phyloP scores from a whole-genome alignment of 495 filamentous ascomycete genomes.

The Platismatia glauca region DNA sequence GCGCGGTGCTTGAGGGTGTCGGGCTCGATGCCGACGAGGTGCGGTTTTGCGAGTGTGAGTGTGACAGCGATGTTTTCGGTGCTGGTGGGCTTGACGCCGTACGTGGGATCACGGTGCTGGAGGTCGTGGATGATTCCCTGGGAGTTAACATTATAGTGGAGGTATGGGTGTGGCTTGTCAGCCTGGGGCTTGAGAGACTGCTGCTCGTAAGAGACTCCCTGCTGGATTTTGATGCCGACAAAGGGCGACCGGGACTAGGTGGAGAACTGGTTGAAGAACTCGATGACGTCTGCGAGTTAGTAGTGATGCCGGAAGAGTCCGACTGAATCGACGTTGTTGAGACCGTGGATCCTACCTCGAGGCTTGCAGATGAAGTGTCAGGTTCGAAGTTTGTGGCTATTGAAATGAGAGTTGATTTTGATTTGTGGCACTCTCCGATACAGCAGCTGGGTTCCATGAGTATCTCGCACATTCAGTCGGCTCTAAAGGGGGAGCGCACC shows the following conservation, averaged over 20 bases:
- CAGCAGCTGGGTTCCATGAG: not conserved
- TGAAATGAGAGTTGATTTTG: not conserved
- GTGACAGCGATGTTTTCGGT: no score
- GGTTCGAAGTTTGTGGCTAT: not conserved
- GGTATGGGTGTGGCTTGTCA: not conserved
- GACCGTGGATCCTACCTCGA: not conserved
- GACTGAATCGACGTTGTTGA: not conserved
- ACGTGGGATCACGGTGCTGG: not conserved
- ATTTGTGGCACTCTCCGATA: not conserved
- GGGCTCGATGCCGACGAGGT: no score
- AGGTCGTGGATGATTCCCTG: not conserved
- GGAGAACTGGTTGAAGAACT: not conserved
- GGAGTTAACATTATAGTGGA: not conserved
- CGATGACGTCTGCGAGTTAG: not conserved
- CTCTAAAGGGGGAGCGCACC: not conserved
- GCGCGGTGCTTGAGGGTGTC: not conserved
- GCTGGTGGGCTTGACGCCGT: not conserved
- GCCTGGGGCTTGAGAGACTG: not conserved
- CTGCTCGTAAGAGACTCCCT: not conserved
- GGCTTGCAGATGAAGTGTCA: not conserved
- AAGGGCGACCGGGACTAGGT: not conserved
- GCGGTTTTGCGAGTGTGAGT: no score
- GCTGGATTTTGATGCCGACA: not conserved
- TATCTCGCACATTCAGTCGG: not conserved
- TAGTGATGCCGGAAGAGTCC: not conserved